Percentiles rank a stretch among this genome's conserved stretches.
Evolutionary conservation across 768 basidiomycete genomes (phyloP).

Genomic region (Rubroboletus pulcherrimus): DNA sequence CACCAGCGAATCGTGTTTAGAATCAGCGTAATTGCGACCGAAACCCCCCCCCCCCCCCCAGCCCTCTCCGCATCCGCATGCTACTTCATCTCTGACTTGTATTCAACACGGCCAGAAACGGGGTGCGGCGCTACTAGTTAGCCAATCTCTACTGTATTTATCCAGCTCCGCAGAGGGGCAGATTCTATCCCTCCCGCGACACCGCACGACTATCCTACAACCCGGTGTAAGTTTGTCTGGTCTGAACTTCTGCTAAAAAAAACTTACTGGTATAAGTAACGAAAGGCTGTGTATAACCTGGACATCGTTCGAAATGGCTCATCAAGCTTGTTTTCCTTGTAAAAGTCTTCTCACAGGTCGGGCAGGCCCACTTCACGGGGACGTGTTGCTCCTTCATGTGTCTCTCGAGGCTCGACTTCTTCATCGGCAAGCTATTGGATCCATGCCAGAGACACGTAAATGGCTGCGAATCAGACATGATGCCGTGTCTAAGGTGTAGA

Average conservation of each 20-base stretch:
- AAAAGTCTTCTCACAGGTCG: slow-evolving; percentile 1
- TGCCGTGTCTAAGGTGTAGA: neutral
- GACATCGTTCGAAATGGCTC: neutral
- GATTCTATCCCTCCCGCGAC: too few relatives aligned
- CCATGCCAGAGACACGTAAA: neutral
- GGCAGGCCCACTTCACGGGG: neutral
- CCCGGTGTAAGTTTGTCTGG: neutral
- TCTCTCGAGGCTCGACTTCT: slow-evolving; percentile 3
- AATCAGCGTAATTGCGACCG: neutral
- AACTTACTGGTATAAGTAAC: neutral
- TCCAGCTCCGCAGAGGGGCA: too few relatives aligned
- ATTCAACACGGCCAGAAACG: too few relatives aligned
- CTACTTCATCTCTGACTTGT: too few relatives aligned
- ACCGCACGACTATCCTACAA: neutral
- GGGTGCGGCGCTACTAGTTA: too few relatives aligned
- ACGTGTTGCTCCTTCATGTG: slow-evolving; percentile 1
- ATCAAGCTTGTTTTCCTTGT: neutral
- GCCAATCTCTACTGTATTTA: too few relatives aligned
- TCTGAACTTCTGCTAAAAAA: neutral
- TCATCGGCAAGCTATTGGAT: neutral
- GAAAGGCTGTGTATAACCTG: neutral
- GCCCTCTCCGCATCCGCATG: too few relatives aligned
- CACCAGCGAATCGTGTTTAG: neutral
- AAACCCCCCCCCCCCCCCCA: too few relatives aligned
- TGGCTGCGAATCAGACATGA: neutral